Evolutionary conservation across 495 filamentous ascomycete species (phyloP).

Genomic region (Penicillium angulare): DNA sequence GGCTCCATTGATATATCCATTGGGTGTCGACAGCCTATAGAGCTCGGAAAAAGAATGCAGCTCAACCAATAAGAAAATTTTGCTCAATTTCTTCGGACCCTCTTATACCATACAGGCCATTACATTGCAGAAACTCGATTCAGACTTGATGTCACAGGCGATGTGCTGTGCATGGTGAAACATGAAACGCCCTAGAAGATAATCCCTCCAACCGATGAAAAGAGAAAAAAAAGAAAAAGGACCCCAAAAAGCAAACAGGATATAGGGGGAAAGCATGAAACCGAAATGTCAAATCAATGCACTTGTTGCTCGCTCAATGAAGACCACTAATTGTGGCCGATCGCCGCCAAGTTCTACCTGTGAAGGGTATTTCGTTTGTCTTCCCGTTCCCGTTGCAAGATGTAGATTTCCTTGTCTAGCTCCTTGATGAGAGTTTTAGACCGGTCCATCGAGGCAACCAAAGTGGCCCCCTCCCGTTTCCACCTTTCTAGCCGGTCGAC

Average conservation of each 20-base stretch:
- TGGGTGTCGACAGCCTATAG: conserved; percentile 27
- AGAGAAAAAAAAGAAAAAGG: conserved; percentile 17
- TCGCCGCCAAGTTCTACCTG: conserved; percentile 18
- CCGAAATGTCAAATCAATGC: conserved; percentile 16
- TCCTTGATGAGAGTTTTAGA: conserved; percentile 61
- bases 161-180: conserved; percentile 29
- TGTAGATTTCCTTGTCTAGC: conserved; percentile 62
- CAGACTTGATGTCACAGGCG: conserved; percentile 31
- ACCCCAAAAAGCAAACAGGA: conserved; percentile 13
- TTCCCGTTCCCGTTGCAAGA: conserved; percentile 44
- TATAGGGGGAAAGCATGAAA: conserved; percentile 13
- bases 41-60: conserved; percentile 9
- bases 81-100: conserved; percentile 20
- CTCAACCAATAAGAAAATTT: conserved; percentile 17
- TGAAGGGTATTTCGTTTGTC: conserved; percentile 33
- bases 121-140: conserved; percentile 34
- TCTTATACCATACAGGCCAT: conserved; percentile 19
- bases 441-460: conserved; percentile 78
- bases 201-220: conserved; percentile 18
- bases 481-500: conserved; percentile 76
- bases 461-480: conserved; percentile 66
- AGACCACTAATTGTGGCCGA: conserved; percentile 11
- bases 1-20: conserved; percentile 30
- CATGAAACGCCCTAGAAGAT: conserved; percentile 25
- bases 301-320: conserved; percentile 16